phyloP scores from a whole-genome alignment of 2,329 filamentous ascomycete genomes.

The Hymenoscyphus infarciens region DNA sequence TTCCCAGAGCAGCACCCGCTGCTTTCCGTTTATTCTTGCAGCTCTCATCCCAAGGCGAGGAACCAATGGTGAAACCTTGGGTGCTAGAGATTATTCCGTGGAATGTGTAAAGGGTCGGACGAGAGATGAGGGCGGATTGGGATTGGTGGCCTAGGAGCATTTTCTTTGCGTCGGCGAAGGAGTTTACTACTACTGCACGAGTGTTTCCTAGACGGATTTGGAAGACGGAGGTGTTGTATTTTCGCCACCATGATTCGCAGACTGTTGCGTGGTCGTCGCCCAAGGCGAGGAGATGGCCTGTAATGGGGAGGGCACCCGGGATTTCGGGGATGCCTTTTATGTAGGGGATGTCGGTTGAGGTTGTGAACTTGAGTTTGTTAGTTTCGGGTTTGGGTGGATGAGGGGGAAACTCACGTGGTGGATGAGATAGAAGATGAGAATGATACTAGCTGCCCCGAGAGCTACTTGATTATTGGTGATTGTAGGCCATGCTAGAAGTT shows the following conservation, averaged over 20 bases:
- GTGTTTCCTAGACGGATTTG: conserved; percentile 53
- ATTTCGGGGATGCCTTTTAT: conserved; percentile 49
- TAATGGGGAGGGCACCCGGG: conserved; percentile 47
- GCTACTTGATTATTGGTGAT: neutral
- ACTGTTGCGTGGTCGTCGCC: conserved; percentile 51
- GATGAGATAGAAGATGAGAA: neutral
- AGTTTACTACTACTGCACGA: conserved; percentile 50
- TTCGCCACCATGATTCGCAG: conserved; percentile 49
- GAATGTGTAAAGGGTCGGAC: conserved; percentile 50
- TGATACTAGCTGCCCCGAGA: neutral
- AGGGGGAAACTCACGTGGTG: neutral
- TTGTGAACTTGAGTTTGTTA: neutral
- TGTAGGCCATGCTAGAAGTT: neutral
- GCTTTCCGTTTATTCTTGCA: conserved; percentile 52
- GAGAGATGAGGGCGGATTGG: conserved; percentile 48
- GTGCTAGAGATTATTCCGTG: conserved; percentile 50
- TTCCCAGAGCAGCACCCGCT: conserved; percentile 44
- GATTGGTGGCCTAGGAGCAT: conserved; percentile 49
- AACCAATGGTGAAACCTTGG: conserved; percentile 54
- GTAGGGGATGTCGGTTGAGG: conserved; percentile 44
- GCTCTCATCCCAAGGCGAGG: conserved; percentile 50
- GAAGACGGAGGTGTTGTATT: conserved; percentile 45
- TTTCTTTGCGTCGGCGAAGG: conserved; percentile 48
- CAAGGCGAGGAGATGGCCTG: conserved; percentile 48
- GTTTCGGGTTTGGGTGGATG: too few relatives aligned